Evolutionary conservation across 192 early-diverging fungal species (phyloP).

Genomic region (Mortierella hygrophila): DNA sequence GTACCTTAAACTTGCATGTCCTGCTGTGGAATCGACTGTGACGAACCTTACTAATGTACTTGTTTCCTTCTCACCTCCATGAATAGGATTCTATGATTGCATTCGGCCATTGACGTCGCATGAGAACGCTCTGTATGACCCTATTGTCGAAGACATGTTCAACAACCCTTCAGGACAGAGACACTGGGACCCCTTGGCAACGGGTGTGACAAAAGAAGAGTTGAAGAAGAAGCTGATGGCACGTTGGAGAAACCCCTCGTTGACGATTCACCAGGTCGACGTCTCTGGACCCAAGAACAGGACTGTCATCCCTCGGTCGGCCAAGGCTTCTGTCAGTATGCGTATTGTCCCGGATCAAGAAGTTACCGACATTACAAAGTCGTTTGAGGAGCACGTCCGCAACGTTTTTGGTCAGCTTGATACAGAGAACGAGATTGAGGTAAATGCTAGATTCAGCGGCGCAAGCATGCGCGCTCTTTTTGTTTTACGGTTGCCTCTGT

Average conservation of each 20-base stretch:
- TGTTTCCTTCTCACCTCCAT: neutral
- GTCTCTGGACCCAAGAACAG: slow-evolving; percentile 78
- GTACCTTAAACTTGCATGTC: slow-evolving; percentile 25
- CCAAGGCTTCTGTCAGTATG: slow-evolving; percentile 78
- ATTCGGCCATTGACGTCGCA: slow-evolving; percentile 65
- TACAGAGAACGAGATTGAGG: slow-evolving; percentile 62
- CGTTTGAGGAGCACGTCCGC: slow-evolving; percentile 69
- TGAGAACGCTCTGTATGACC: slow-evolving; percentile 73
- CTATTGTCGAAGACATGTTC: slow-evolving; percentile 63
- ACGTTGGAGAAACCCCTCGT: slow-evolving; percentile 79
- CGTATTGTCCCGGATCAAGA: slow-evolving; percentile 83
- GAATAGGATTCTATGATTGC: slow-evolving; percentile 71
- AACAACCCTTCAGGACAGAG: slow-evolving; percentile 34
- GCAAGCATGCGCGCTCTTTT: neutral
- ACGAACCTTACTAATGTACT: neutral
- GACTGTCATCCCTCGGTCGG: slow-evolving; percentile 77
- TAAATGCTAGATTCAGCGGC: slow-evolving; percentile 7
- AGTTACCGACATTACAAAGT: slow-evolving; percentile 69
- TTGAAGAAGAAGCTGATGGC: slow-evolving; percentile 74
- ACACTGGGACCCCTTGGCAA: slow-evolving; percentile 27
- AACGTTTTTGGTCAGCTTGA: slow-evolving; percentile 62
- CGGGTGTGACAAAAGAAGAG: slow-evolving; percentile 55
- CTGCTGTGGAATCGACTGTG: neutral
- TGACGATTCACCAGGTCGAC: slow-evolving; percentile 82
- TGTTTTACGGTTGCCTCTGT: neutral